Evolutionary conservation across 305 asterid genomes (phyloP), one percentile per base, ranked within the genome.

Genomic region (Solanum hybrid): DNA sequence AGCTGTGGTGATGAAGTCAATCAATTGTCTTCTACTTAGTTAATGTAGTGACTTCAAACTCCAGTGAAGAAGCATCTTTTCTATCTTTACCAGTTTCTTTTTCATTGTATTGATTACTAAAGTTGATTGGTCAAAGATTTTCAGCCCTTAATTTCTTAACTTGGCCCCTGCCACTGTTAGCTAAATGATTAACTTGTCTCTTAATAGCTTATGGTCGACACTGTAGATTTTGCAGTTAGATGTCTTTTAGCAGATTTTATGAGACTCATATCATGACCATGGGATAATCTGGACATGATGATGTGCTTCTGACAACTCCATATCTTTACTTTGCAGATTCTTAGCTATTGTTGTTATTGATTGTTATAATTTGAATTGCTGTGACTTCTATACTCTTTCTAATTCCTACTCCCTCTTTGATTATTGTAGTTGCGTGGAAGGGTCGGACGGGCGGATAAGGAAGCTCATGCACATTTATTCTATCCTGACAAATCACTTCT

Each of bases 371-470:
- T 26, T 67, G 24, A 83, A 6, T 61, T 85, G 75, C 46, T 51
- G 87, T 51, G 75, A 85, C 88, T 85, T 85, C 36, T 35, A 57
- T 85, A 31, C 37, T 51, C 42, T 61, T 57, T 57, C 42, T 57
- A 85, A 85, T 85, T 85, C 88, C 33, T 57, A 29, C 39, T 10
- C 74, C 11, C 89, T 31, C 67, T 88, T 88, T 69, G 78, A 75
- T 71, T 83, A 16, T 81, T 79, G 83, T 93, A 97, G 99, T 93
- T 97, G 94, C 99, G 99, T 84, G 99, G 99, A 92, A 95, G 99
- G 91, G 99, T 97, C 89, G 99, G 99, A 90, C 97, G 99, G 90
- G 98, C 99, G 75, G 98, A 96, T 93, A 97, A 96, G 92, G 99
- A 97, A 95, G 99, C 99, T 91, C 96, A 96, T 92, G 99, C 99